A percentile compares a stretch with the other conserved stretches of the same genome.
Conservation (phyloP, 148 eudicot species). For the Cornus florida region DNA sequence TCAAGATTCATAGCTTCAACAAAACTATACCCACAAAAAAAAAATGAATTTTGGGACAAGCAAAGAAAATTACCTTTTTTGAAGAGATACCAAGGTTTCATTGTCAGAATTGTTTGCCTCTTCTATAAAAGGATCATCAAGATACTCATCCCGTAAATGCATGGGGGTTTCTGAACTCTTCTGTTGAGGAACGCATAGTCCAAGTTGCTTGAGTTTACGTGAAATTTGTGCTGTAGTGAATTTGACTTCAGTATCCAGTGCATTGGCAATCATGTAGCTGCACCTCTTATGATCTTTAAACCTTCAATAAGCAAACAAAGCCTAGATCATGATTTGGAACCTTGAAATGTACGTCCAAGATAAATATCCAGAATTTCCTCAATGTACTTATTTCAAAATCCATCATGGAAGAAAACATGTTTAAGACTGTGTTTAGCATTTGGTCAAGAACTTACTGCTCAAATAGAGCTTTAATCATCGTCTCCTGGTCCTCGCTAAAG, state of each 20-base stretch:
- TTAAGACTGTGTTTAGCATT: constrained; percentile 1
- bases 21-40: background rate
- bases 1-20: background rate
- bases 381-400: background rate
- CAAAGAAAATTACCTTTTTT: constrained; percentile 51
- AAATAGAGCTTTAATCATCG: constrained; percentile 62
- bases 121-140: constrained; percentile 30
- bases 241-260: constrained; percentile 59
- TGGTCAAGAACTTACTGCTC: constrained; percentile 63
- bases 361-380: background rate
- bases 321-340: background rate
- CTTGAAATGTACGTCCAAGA: background rate
- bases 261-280: constrained; percentile 88
- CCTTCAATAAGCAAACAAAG: constrained; percentile 40
- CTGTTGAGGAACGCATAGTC: constrained; percentile 52
- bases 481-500: constrained; percentile 65
- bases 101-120: constrained; percentile 52
- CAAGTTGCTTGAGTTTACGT: constrained; percentile 86
- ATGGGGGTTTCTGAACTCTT: constrained; percentile 33
- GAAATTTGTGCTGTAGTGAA: constrained; percentile 79
- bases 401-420: background rate
- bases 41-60: background rate
- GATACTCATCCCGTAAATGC: constrained; percentile 44
- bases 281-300: constrained; percentile 89
- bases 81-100: constrained; percentile 51